Evolutionary conservation across 805 yeast species (phyloP).

Genomic region (Sporopachydermia lactativora): DNA sequence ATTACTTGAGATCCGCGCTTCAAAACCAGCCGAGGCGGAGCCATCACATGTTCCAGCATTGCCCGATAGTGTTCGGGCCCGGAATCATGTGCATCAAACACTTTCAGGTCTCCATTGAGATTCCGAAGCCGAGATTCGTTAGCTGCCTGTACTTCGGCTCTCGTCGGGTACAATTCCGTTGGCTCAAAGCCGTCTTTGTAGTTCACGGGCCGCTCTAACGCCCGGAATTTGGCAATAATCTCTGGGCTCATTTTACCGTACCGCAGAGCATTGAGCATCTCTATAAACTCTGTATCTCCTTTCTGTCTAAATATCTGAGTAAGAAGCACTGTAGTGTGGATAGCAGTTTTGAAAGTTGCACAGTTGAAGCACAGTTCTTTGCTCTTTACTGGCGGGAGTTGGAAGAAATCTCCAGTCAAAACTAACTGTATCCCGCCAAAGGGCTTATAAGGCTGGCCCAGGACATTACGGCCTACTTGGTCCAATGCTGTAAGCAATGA

Average conservation of each 20-base stretch:
- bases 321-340: conserved; percentile 42
- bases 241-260: conserved; percentile 39
- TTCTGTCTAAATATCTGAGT: conserved; percentile 63
- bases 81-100: conserved; percentile 39
- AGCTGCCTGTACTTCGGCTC: conserved; percentile 58
- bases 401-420: conserved; percentile 73
- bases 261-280: conserved; percentile 66
- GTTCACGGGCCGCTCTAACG: conserved; percentile 35
- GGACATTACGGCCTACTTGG: conserved; percentile 25
- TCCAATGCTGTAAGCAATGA: conserved; percentile 49
- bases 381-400: conserved; percentile 57
- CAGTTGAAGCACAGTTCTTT: conserved; percentile 51
- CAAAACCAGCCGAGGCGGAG: conserved; percentile 40
- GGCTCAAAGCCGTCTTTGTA: conserved; percentile 50
- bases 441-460: conserved; percentile 31
- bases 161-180: conserved; percentile 60
- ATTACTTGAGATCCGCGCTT: conserved; percentile 71
- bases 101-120: conserved; percentile 29
- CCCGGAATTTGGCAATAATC: conserved; percentile 35
- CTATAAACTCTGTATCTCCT: conserved; percentile 54
- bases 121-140: conserved; percentile 34
- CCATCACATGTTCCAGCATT: conserved; percentile 42
- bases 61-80: conserved; percentile 34
- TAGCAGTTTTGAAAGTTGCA: conserved; percentile 42
- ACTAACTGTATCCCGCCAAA: conserved; percentile 75